Conservation (phyloP, 2,329 filamentous ascomycete genomes). For the Stemphylium vesicarium region DNA sequence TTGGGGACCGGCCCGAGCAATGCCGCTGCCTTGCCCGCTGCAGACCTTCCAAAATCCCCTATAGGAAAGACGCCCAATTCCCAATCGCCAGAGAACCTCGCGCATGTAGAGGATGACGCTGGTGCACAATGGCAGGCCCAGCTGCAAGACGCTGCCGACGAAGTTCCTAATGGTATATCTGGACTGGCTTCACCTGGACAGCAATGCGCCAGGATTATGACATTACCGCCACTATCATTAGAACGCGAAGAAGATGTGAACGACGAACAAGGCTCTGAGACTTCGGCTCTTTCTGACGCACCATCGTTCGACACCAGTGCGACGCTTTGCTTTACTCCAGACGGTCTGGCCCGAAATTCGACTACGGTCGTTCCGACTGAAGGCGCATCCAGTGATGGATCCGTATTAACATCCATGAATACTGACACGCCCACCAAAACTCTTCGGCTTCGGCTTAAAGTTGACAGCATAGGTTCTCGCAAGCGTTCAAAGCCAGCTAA, state of each 20-base stretch:
- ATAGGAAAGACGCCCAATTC: background rate
- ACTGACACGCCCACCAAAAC: too few species aligned
- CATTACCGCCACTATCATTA: background rate
- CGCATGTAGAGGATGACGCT: background rate
- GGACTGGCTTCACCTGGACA: background rate
- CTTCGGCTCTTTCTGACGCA: background rate
- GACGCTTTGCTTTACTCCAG: too few species aligned
- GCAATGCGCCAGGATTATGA: background rate
- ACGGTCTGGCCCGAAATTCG: too few species aligned
- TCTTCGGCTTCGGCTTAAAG: too few species aligned
- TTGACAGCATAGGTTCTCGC: background rate
- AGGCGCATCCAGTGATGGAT: too few species aligned
- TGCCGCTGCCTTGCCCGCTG: background rate
- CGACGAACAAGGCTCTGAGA: background rate
- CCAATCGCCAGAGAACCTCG: background rate
- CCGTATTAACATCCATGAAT: too few species aligned
- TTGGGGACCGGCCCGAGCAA: background rate
- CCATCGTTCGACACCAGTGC: too few species aligned
- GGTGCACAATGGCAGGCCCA: conserved; percentile 1
- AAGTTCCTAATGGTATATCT: background rate
- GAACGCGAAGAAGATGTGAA: background rate
- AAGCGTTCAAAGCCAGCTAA: background rate
- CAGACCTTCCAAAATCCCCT: background rate
- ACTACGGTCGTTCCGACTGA: too few species aligned
- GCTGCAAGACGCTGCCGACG: background rate